A percentile compares a stretch with the other conserved stretches of the same genome.
These are phyloP conservation scores for Monascus ruber DNA, from an alignment of 2,329 filamentous ascomycete species.

Conservation along the genomic window DNA sequence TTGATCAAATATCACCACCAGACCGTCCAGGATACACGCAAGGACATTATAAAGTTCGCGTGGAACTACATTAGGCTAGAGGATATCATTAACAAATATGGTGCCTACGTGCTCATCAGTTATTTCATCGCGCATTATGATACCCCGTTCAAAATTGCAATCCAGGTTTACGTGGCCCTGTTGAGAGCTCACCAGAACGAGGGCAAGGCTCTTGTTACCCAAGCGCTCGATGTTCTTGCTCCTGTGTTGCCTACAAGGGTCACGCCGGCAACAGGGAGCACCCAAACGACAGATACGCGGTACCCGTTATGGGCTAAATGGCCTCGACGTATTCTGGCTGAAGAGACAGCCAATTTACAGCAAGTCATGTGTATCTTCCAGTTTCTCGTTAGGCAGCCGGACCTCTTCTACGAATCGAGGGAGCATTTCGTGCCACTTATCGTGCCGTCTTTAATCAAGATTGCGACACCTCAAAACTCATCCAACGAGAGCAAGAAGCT, in stretches of 20 bases:
- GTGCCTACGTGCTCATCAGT: slow-evolving; percentile 89
- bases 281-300: slow-evolving; percentile 56
- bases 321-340: slow-evolving; percentile 78
- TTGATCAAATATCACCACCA: slow-evolving; percentile 89
- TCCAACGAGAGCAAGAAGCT: slow-evolving; percentile 88
- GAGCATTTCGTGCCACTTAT: slow-evolving; percentile 86
- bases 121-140: slow-evolving; percentile 98
- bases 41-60: slow-evolving; percentile 97
- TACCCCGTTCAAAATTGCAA: slow-evolving; percentile 88
- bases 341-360: slow-evolving; percentile 89
- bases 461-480: slow-evolving; percentile 65
- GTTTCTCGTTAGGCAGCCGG: slow-evolving; percentile 83
- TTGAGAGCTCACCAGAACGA: slow-evolving; percentile 92
- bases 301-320: slow-evolving; percentile 78
- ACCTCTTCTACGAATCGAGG: slow-evolving; percentile 87
- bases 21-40: slow-evolving; percentile 79
- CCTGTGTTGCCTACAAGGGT: slow-evolving; percentile 83
- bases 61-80: slow-evolving; percentile 99
- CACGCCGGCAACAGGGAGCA: slow-evolving; percentile 31
- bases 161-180: slow-evolving; percentile 86
- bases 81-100: slow-evolving; percentile 98
- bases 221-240: slow-evolving; percentile 89
- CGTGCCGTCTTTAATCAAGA: slow-evolving; percentile 77
- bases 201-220: slow-evolving; percentile 80
- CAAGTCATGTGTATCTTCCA: slow-evolving; percentile 97